Percentiles rank a stretch among this genome's conserved stretches.
phyloP scores from a whole-genome alignment of 306 rosid species.

The Cucurbita moschata region DNA sequence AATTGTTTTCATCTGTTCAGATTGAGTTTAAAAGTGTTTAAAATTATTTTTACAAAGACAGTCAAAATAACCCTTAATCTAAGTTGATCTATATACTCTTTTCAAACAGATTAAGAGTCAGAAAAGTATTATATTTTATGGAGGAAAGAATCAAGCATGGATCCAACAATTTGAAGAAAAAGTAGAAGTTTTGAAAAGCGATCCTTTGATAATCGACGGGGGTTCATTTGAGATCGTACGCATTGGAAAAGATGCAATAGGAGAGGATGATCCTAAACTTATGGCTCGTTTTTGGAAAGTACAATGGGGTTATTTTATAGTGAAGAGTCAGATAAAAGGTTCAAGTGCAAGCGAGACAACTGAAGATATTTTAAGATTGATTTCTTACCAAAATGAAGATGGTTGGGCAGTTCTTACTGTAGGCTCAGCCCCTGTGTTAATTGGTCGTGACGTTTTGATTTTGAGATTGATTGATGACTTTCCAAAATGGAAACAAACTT shows the following conservation, averaged over 20 bases:
- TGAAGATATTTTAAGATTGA: constrained; percentile 29
- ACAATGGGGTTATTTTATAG: not conserved
- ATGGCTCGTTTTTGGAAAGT: constrained; percentile 15
- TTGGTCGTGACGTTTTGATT: constrained; percentile 23
- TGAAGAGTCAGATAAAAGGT: not conserved
- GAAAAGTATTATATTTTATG: constrained; percentile 33
- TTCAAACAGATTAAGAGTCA: constrained; percentile 24
- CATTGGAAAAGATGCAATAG: constrained; percentile 14
- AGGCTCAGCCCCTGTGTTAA: constrained; percentile 20
- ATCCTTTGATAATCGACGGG: not conserved
- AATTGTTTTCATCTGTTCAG: too few relatives aligned
- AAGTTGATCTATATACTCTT: not conserved
- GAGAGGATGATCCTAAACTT: constrained; percentile 1
- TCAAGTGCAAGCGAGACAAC: constrained; percentile 3
- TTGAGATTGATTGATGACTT: constrained; percentile 23
- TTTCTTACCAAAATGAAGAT: constrained; percentile 28
- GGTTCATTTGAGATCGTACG: not conserved
- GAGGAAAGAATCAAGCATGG: constrained; percentile 45
- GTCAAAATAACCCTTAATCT: too few relatives aligned
- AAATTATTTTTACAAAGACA: too few relatives aligned
- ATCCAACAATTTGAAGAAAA: constrained; percentile 37
- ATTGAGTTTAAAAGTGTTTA: too few relatives aligned
- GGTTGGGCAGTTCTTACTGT: constrained; percentile 32
- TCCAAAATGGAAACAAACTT: constrained; percentile 23
- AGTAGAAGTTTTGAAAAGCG: not conserved